Base-by-base conservation (phyloP, 768 basidiomycete genomes). In the Tylopilus vinaceipallidus region DNA sequence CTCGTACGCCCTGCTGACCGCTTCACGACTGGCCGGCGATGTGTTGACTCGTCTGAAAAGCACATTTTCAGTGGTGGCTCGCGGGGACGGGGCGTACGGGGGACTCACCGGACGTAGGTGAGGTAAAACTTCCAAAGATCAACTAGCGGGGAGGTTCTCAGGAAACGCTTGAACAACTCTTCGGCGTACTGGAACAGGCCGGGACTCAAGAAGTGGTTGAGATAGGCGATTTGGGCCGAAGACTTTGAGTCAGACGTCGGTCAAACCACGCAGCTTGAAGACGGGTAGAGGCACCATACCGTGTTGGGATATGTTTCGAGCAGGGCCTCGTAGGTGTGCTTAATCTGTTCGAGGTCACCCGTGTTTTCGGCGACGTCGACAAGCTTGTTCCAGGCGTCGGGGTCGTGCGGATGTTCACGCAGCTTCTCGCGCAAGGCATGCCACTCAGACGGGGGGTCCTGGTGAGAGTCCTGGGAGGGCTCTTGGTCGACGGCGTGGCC, bases 41-140 rank as follows among this genome's bases (percentile, higher is more conserved):
- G 73, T 71, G 53, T 88, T 90, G 42, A 86, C 73, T 56, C 86
- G 84, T 64, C 86, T 89, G 56, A 44, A 54, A 52, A 53, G 37
- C 55, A 36, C 34, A 8, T 45, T 60, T 58, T 52, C 52, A 54
- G 50, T 10, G 30, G 20, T 20, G 45, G 19, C 22, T 37, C 47
- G 40, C 24, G 42, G 53, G 29, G 35, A 54, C 45, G 23, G 49
- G 33, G 29, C 43, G 41, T 50, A 49, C 45, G 46, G 40, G 16
- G 36, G 53, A 80, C 84, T 59, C 71, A 88, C 78, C 95, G 82
- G 62, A 99, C 91, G 69, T 97, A 98, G 38, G 84, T 85, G 54
- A 99, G 74, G 70, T 99, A 99, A 63, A 89, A 91, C 63, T 83
- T 88, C 89, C 92, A 95, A 3, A 98, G 75, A 53, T 91, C 88